A percentile compares a stretch with the other conserved stretches of the same genome.
Conservation (phyloP, 805 yeast genomes). For the Saccharomyces mikatae region DNA sequence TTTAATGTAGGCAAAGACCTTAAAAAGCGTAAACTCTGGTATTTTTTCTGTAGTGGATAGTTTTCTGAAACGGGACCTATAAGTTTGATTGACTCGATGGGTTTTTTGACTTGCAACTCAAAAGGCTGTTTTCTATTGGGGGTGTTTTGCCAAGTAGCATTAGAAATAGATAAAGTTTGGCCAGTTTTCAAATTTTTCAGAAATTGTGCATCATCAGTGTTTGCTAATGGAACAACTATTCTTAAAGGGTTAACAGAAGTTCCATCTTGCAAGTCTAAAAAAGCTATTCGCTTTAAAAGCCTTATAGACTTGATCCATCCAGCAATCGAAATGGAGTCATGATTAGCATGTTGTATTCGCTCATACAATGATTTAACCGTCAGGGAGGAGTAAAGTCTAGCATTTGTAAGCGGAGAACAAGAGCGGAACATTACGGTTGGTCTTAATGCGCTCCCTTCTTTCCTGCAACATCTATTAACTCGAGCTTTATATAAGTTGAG, state of each 20-base stretch:
- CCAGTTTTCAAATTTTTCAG: slow-evolving; percentile 36
- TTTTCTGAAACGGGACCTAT: slow-evolving; percentile 54
- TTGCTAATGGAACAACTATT: slow-evolving; percentile 40
- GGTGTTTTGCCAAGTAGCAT: slow-evolving; percentile 25
- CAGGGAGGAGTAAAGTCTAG: slow-evolving; percentile 20
- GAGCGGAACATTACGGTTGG: not conserved
- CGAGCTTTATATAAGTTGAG: not conserved
- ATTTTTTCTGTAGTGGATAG: slow-evolving; percentile 82
- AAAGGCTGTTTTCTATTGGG: slow-evolving; percentile 38
- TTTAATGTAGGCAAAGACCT: slow-evolving; percentile 70
- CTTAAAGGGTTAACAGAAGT: slow-evolving; percentile 46
- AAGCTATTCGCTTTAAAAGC: slow-evolving; percentile 65
- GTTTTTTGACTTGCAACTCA: slow-evolving; percentile 39
- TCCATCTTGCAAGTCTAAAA: slow-evolving; percentile 78
- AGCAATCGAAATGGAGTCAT: slow-evolving; percentile 26
- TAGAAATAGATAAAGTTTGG: slow-evolving; percentile 36
- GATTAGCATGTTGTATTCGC: slow-evolving; percentile 2
- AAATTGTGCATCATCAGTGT: slow-evolving; percentile 23
- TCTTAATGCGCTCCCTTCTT: not conserved
- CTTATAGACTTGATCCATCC: slow-evolving; percentile 79
- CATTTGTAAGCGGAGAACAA: not conserved
- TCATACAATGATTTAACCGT: slow-evolving; percentile 6
- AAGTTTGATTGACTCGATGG: slow-evolving; percentile 34
- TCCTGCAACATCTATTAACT: not conserved
- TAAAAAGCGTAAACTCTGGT: slow-evolving; percentile 55